Conservation (phyloP, 2,329 filamentous ascomycete genomes). For the Botrytis fabae region DNA sequence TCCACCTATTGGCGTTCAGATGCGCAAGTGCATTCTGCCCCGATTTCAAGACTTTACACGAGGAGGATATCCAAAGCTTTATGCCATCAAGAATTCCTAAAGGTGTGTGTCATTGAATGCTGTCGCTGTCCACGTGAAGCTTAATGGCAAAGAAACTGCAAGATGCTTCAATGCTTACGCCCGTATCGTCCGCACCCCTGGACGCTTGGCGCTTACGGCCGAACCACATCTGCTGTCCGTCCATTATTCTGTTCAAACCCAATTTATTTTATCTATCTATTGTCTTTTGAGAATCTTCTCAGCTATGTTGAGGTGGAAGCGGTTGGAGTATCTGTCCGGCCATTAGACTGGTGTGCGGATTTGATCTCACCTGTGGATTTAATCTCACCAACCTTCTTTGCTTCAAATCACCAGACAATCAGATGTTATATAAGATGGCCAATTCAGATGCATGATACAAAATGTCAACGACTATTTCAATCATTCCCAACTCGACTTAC, state of each 20-base stretch:
- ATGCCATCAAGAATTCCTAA: background rate
- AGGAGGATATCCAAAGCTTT: background rate
- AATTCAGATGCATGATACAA: background rate
- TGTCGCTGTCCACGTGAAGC: background rate
- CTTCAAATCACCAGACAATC: background rate
- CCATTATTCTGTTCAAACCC: background rate
- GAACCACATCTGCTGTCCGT: background rate
- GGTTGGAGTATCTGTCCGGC: background rate
- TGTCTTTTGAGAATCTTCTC: background rate
- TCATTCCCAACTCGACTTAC: background rate
- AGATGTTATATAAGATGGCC: background rate
- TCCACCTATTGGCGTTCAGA: background rate
- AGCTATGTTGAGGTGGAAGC: background rate
- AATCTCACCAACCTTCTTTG: background rate
- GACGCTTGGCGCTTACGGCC: background rate
- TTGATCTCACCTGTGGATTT: background rate
- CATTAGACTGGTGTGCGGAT: background rate
- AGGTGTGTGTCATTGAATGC: background rate
- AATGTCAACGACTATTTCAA: background rate
- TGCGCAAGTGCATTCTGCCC: background rate
- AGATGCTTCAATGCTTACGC: background rate
- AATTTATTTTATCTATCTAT: background rate
- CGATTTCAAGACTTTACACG: too few species aligned
- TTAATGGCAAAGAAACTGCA: background rate
- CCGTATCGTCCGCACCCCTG: background rate